Conservation (phyloP, 371 early-diverging fungal genomes). For the Capniomyces stellatus region DNA sequence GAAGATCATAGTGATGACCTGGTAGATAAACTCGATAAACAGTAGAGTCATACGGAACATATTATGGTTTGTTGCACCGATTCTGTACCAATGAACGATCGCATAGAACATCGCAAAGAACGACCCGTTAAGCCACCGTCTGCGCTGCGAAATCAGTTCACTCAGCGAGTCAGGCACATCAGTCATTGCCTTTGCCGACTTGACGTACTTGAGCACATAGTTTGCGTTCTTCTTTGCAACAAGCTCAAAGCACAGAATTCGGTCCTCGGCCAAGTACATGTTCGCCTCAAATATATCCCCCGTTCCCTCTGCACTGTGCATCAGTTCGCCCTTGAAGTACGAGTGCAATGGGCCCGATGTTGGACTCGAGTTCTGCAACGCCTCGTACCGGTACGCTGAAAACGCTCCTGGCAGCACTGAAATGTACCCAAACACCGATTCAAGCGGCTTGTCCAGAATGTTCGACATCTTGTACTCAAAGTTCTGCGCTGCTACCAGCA, state of each 20-base stretch:
- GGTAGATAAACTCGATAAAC: slow-evolving; percentile 49
- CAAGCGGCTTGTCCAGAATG: slow-evolving; percentile 91
- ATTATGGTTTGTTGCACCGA: slow-evolving; percentile 51
- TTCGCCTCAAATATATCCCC: slow-evolving; percentile 43
- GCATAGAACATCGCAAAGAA: slow-evolving; percentile 87
- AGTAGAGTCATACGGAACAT: slow-evolving; percentile 39
- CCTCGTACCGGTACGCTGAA: slow-evolving; percentile 82
- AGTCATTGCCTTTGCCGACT: slow-evolving; percentile 53
- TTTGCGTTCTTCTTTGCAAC: slow-evolving; percentile 52
- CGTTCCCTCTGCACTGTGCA: slow-evolving; percentile 49
- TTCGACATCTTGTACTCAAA: slow-evolving; percentile 96
- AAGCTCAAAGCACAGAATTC: slow-evolving; percentile 78
- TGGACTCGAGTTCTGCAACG: slow-evolving; percentile 49
- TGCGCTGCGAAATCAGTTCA: slow-evolving; percentile 80
- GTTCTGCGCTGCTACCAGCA: slow-evolving; percentile 85
- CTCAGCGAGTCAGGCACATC: slow-evolving; percentile 66
- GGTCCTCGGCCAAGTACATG: slow-evolving; percentile 68
- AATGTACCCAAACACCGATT: slow-evolving; percentile 93
- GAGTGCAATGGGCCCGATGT: slow-evolving; percentile 61
- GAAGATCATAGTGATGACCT: slow-evolving; percentile 47
- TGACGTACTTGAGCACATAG: slow-evolving; percentile 53
- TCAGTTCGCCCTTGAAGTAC: slow-evolving; percentile 86
- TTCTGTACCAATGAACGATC: slow-evolving; percentile 50
- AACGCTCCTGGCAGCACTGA: slow-evolving; percentile 94
- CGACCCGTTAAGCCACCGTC: slow-evolving; percentile 89